phyloP scores from a whole-genome alignment of 139 green algal species.

The Picochlorum sp. region DNA sequence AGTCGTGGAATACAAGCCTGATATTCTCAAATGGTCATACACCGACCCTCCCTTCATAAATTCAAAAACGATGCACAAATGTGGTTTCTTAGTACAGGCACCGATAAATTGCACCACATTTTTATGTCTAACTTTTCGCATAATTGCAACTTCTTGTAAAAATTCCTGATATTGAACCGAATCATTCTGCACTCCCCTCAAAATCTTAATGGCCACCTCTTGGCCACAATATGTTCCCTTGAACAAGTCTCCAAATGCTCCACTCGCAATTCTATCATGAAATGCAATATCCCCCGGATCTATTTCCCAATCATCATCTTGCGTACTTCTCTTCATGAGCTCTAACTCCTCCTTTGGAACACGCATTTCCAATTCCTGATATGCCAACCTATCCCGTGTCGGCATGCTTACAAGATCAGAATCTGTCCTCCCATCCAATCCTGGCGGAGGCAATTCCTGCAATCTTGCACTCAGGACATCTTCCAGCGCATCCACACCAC shows the following conservation, averaged over 20 bases:
- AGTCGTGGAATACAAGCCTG: slow-evolving; percentile 46
- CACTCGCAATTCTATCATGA: slow-evolving; percentile 75
- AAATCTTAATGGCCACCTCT: slow-evolving; percentile 97
- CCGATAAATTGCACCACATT: slow-evolving; percentile 99
- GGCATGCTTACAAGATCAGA: not conserved
- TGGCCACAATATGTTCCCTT: slow-evolving; percentile 91
- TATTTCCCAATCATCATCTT: slow-evolving; percentile 91
- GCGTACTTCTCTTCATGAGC: not conserved
- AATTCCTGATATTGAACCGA: slow-evolving; percentile 46
- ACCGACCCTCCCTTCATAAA: slow-evolving; percentile 93
- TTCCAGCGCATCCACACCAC: slow-evolving; percentile 50
- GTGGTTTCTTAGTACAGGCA: slow-evolving; percentile 90
- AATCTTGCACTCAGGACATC: slow-evolving; percentile 67
- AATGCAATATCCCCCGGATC: slow-evolving; percentile 74
- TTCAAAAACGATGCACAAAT: slow-evolving; percentile 98
- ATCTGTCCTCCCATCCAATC: slow-evolving; percentile 1
- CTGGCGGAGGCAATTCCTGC: slow-evolving; percentile 62
- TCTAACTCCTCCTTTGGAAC: slow-evolving; percentile 35
- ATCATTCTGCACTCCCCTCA: slow-evolving; percentile 84
- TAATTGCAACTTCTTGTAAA: slow-evolving; percentile 76
- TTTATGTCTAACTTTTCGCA: slow-evolving; percentile 90
- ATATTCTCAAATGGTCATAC: slow-evolving; percentile 86
- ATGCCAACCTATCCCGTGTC: not conserved
- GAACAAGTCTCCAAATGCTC: slow-evolving; percentile 94
- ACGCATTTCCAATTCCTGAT: slow-evolving; percentile 20